Evolutionary conservation across 306 rosid species (phyloP).

Genomic region (Urtica urens): DNA sequence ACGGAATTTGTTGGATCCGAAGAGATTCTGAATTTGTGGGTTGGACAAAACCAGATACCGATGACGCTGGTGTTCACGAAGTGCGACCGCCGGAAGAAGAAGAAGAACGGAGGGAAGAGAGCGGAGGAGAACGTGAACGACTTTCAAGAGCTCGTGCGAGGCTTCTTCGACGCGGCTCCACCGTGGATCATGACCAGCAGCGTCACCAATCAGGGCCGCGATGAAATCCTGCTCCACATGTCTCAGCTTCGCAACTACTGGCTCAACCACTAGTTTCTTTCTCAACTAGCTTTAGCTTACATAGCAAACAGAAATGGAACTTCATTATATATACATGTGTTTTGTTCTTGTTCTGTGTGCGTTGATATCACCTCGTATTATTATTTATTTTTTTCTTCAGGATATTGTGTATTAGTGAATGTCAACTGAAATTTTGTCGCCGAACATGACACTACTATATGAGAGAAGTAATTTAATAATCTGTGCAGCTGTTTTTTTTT

Average conservation of each 20-base stretch:
- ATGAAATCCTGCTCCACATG: conserved; percentile 85
- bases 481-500: no score
- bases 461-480: no score
- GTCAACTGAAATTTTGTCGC: no score
- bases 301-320: no score
- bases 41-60: conserved; percentile 53
- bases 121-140: conserved; percentile 80
- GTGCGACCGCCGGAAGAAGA: conserved; percentile 97
- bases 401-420: no score
- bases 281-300: no score
- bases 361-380: no score
- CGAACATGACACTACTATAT: no score
- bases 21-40: not conserved
- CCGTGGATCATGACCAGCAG: conserved; percentile 99
- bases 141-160: conserved; percentile 68
- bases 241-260: conserved; percentile 94
- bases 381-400: no score
- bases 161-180: conserved; percentile 62
- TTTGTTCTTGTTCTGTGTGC: no score
- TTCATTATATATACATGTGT: no score
- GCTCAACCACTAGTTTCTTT: conserved; percentile 81
- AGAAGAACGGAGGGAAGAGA: conserved; percentile 76
- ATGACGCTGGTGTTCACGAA: conserved; percentile 93
- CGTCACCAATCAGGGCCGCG: conserved; percentile 84
- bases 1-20: not conserved